Conservation (phyloP, 2,329 filamentous ascomycete genomes). For the Celoporthe dispersa region DNA sequence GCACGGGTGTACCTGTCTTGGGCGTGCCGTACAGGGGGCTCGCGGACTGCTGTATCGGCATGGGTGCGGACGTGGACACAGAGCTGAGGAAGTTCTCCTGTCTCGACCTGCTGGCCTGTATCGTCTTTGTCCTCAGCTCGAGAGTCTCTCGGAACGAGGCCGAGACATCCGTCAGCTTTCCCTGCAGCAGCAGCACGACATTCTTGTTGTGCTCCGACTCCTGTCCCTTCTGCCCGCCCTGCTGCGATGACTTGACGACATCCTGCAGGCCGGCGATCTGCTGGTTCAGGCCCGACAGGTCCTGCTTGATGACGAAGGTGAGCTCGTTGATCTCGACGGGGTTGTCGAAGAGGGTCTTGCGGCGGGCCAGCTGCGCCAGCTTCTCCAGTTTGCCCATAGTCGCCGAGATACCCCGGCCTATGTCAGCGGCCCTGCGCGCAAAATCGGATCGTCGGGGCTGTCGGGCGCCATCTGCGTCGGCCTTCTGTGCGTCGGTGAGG, state of each 20-base stretch:
- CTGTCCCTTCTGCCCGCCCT: conserved; percentile 69
- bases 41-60: conserved; percentile 72
- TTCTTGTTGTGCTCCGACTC: conserved; percentile 98
- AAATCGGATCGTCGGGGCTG: conserved; percentile 80
- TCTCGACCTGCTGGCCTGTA: conserved; percentile 87
- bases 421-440: conserved; percentile 86
- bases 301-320: conserved; percentile 97
- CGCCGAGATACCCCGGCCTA: conserved; percentile 85
- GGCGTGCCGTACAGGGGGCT: conserved; percentile 87
- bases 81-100: conserved; percentile 97
- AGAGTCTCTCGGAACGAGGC: conserved; percentile 97
- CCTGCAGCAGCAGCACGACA: conserved; percentile 88
- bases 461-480: conserved; percentile 55
- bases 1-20: conserved; percentile 66
- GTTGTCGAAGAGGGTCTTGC: conserved; percentile 97
- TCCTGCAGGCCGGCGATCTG: conserved; percentile 84
- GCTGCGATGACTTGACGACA: conserved; percentile 67
- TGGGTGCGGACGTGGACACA: conserved; percentile 77
- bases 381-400: conserved; percentile 97
- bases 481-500: conserved; percentile 74
- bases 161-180: conserved; percentile 88
- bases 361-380: conserved; percentile 89
- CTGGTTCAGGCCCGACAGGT: conserved; percentile 80
- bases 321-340: conserved; percentile 97
- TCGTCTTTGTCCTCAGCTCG: conserved; percentile 95